A percentile compares a stretch with the other conserved stretches of the same genome.
phyloP scores from a whole-genome alignment of 2,329 filamentous ascomycete genomes.

The Harringtonia lauricola region DNA sequence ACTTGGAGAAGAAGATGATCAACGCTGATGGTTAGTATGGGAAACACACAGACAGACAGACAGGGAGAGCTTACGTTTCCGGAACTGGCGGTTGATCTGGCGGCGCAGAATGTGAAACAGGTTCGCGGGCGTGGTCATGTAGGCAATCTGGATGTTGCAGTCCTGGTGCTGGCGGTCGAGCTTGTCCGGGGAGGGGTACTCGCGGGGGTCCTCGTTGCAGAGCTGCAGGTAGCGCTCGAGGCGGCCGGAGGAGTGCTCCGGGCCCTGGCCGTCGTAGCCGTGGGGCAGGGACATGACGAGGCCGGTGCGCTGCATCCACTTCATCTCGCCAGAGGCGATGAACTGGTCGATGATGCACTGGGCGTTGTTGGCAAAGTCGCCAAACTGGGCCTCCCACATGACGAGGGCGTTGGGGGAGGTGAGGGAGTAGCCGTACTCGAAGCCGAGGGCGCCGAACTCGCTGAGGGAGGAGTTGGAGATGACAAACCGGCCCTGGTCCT shows the following conservation, averaged over 20 bases:
- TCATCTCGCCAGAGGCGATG: conserved; percentile 91
- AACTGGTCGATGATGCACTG: conserved; percentile 99
- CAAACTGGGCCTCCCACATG: conserved; percentile 99
- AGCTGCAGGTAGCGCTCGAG: conserved; percentile 97
- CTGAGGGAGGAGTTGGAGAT: conserved; percentile 89
- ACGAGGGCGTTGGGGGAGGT: conserved; percentile 94
- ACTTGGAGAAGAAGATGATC: conserved; percentile 97
- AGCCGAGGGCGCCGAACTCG: conserved; percentile 67
- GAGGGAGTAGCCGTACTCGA: conserved; percentile 97
- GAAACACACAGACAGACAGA: too few species aligned
- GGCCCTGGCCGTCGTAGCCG: conserved; percentile 95
- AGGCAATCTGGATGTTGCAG: conserved; percentile 98
- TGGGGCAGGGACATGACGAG: conserved; percentile 94
- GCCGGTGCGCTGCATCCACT: conserved; percentile 97
- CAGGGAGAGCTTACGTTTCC: conserved; percentile 66
- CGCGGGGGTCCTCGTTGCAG: conserved; percentile 90
- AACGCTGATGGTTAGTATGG: conserved; percentile 46
- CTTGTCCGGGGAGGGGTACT: conserved; percentile 82
- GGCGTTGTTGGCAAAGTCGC: conserved; percentile 98
- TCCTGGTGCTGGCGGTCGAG: conserved; percentile 96
- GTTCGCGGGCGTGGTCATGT: conserved; percentile 94
- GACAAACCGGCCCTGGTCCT: conserved; percentile 90
- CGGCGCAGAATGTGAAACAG: conserved; percentile 92
- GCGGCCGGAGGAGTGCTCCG: conserved; percentile 94
- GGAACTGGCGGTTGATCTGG: conserved; percentile 98